Evolutionary conservation across 2,329 filamentous ascomycete species (phyloP).

Genomic region (Phialophora expanda): DNA sequence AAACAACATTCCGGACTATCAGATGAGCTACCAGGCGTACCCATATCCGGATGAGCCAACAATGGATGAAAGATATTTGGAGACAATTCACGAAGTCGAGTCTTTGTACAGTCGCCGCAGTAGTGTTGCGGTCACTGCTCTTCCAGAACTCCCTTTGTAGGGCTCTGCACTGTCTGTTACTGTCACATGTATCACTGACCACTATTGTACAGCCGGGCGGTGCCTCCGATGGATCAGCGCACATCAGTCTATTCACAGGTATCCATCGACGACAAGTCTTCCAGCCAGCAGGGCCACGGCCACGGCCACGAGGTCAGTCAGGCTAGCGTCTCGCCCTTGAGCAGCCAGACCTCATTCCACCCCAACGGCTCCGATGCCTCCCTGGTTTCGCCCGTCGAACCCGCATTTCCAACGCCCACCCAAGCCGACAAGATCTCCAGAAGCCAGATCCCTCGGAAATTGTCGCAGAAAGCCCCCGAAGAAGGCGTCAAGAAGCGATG

Average conservation of each 20-base stretch:
- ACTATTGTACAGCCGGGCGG: conserved; percentile 35
- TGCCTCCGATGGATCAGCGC: conserved; percentile 33
- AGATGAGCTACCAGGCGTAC: conserved; percentile 34
- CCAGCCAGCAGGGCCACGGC: conserved; percentile 21
- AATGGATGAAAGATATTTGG: conserved; percentile 52
- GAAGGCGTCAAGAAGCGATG: conserved; percentile 35
- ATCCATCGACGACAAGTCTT: conserved; percentile 63
- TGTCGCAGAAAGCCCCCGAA: conserved; percentile 35
- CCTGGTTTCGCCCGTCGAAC: conserved; percentile 41
- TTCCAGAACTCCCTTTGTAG: conserved; percentile 50
- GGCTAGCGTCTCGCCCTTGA: conserved; percentile 36
- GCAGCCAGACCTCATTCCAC: conserved; percentile 39
- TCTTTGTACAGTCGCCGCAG: conserved; percentile 41
- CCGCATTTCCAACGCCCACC: conserved; percentile 40
- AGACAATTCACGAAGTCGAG: conserved; percentile 46
- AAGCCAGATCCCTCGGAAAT: conserved; percentile 37
- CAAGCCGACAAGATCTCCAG: conserved; percentile 28
- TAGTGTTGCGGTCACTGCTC: conserved; percentile 40
- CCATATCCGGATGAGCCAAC: conserved; percentile 29
- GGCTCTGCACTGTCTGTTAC: conserved; percentile 26
- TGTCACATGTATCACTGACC: conserved; percentile 8
- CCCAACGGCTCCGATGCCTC: conserved; percentile 35
- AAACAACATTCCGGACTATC: conserved; percentile 29
- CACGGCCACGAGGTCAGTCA: conserved; percentile 23
- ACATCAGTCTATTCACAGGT: conserved; percentile 36